Evolutionary conservation across 2,329 filamentous ascomycete genomes (phyloP).

Genomic region (Tolypocladium guangdongense): DNA sequence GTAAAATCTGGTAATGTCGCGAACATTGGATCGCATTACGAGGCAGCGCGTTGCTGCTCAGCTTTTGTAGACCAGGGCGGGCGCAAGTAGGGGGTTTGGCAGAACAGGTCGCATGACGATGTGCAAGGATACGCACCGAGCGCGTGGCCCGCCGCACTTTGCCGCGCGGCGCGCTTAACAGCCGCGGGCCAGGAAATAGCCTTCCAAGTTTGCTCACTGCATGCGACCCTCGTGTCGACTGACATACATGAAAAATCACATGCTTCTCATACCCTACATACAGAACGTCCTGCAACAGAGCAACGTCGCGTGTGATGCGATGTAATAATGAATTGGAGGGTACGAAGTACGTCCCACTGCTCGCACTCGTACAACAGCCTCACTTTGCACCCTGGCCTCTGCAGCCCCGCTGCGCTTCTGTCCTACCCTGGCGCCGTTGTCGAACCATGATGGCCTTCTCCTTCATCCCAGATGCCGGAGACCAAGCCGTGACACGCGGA

Average conservation of each 20-base stretch:
- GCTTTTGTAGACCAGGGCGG: neutral
- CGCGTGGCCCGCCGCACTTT: neutral
- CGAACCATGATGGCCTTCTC: too few relatives aligned
- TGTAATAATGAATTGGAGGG: neutral
- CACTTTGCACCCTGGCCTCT: neutral
- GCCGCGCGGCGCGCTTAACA: constrained; percentile 4
- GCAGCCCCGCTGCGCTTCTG: neutral
- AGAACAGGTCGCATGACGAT: neutral
- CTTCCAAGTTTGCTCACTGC: neutral
- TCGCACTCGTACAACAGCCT: too few relatives aligned
- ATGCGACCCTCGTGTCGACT: neutral
- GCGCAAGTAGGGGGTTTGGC: neutral
- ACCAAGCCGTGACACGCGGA: neutral
- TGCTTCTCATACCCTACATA: neutral
- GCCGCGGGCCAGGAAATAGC: neutral
- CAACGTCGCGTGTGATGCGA: neutral
- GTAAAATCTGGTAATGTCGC: constrained; percentile 55
- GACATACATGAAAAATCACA: neutral
- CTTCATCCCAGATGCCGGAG: neutral
- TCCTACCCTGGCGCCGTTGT: neutral
- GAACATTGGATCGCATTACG: constrained; percentile 34
- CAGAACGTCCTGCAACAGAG: neutral
- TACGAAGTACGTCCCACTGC: neutral
- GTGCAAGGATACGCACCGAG: neutral
- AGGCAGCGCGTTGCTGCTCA: neutral